Base-by-base conservation (phyloP, 768 basidiomycete genomes). In the Calvatia gigantea region DNA sequence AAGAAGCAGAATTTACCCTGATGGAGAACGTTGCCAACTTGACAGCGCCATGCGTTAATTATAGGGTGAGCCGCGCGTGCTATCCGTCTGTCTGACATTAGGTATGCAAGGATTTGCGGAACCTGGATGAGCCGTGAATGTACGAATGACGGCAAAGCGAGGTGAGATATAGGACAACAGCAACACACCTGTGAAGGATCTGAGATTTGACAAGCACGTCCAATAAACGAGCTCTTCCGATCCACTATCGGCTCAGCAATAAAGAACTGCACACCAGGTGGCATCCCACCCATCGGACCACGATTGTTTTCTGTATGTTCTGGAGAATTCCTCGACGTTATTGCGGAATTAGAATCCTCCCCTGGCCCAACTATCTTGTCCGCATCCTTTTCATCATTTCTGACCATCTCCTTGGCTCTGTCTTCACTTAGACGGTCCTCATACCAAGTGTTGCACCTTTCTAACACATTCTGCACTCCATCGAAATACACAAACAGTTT, bases 401-500 rank as follows among this genome's bases (percentile, higher is more conserved):
- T 73, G 25, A 80, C 55, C 15, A 86, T 66, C 53, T 83, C 82
- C 1, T 76, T 82, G 1, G 74, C 79, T 37, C 75, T 82, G 49
- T 82, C 83, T 23, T 69, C 72, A 61, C 73, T 83, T 23, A 87
- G 70, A 15, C 76, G 83, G n/a, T 85, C 82, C 57, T 79, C 78
- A 60, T 91, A 88, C 92, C 92, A 94, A 35, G 65, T 62, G 21
- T 76, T 72, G 58, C 85, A 87, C 14, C 75, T 73, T 44, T 92
- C 90, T 28, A 87, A 68, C 8, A 89, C 81, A 62, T 75, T 83
- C 68, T 93, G 90, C 25, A 94, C 69, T 9, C 93, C 93, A 59
- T 95, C 93, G 64, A 94, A n/a, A 95, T 11, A 94, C 87, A 60
- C 89, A 92, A 15, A 94, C 85, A 1, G 75, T 76, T 28, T 85